A percentile compares a stretch with the other conserved stretches of the same genome.
phyloP scores from a whole-genome alignment of 441 rosid species.

The Viola pubescens region DNA sequence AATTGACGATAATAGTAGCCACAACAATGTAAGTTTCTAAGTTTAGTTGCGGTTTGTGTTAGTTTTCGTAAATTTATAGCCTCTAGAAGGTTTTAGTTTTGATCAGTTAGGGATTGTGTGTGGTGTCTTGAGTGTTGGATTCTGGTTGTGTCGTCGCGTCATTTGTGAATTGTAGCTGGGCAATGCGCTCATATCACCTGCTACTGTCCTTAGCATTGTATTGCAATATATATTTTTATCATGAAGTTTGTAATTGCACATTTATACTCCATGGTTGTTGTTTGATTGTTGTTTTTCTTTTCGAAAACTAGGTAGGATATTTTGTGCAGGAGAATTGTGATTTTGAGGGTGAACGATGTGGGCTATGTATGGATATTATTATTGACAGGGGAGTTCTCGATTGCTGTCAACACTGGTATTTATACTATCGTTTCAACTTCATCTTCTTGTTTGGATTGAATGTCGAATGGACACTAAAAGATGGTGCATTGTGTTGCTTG shows the following conservation, averaged over 20 bases:
- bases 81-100: not conserved
- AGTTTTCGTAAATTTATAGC: not conserved
- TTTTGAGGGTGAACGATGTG: conserved; percentile 83
- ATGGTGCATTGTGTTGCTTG: conserved; percentile 21
- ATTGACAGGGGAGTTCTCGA: conserved; percentile 91
- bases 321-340: conserved; percentile 44
- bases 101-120: not conserved
- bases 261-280: too few relatives aligned
- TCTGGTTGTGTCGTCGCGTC: too few relatives aligned
- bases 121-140: not conserved
- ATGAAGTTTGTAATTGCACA: not conserved
- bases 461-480: conserved; percentile 1
- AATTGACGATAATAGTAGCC: conserved; percentile 30
- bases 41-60: not conserved
- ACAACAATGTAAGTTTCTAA: conserved; percentile 32
- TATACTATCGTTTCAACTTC: too few relatives aligned
- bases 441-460: too few relatives aligned
- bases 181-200: not conserved
- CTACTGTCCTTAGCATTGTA: not conserved
- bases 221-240: not conserved
- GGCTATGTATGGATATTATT: conserved; percentile 90
- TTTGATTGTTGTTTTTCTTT: too few relatives aligned
- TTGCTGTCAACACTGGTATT: conserved; percentile 94
- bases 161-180: not conserved
- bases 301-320: not conserved